Evolutionary conservation across 331 rosid genomes (phyloP), one percentile per base, ranked within the genome.

Genomic region (Quercus tomentella): DNA sequence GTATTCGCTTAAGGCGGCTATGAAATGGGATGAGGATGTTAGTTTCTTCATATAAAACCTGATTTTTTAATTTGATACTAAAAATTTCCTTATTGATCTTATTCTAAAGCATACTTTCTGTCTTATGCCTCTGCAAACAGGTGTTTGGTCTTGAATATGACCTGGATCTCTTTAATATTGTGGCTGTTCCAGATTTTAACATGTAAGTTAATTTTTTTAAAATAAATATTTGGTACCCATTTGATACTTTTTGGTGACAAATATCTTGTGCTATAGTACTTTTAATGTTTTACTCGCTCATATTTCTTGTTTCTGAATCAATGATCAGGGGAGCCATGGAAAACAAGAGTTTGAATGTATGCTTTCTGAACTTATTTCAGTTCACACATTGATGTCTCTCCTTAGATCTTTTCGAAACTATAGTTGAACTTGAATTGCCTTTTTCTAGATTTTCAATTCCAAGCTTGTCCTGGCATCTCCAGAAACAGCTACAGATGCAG

Each of bases 21-120:
- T 96, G 99, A 91, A 96, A 85, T 96, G 98, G 99, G 99, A 96
- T 79, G 99, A 96, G 87, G 98, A 93, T 86, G 99, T 96, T 70
- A 75, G 98, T 82, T 77, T 81, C 65, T 77, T 80, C 60, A 63
- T 49, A 43, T 82, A 75, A 77, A 62, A 52, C 56, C 61, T 31
- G 52, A 37, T 41, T 78, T 70, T 65, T 70, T 20, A 55, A 71
- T 80, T 72, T 73, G 75, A 68, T 82, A 49, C 41, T 51, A 33
- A 51, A 70, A 20, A 74, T 60, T 82, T 14, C 28, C 22, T 22
- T 70, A 11, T 75, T 69, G 58, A 62, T 82, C 68, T 21, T 69
- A 76, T 60, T 74, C 51, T 79, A 75, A 86, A 66, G 62, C 81
- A 37, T 66, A 17, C 35, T 76, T 45, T 80, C 57, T 82, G 71